A percentile compares a stretch with the other conserved stretches of the same genome.
These are phyloP conservation scores for Retiboletus flavoniger DNA, from an alignment of 1,284 basidiomycete species.

Conservation along the genomic window DNA sequence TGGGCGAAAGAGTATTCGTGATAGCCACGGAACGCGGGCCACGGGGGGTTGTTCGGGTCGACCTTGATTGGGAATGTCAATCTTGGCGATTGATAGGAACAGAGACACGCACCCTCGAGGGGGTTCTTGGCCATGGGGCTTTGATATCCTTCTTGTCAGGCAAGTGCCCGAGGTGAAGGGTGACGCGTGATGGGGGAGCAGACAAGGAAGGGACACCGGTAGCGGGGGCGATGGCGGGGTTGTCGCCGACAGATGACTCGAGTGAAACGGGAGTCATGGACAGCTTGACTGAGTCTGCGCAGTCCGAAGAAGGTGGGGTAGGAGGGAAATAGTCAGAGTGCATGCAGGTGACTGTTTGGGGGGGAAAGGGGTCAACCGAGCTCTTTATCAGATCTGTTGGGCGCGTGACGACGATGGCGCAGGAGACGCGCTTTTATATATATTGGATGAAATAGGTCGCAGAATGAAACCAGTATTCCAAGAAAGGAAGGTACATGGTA, in stretches of 20 bases:
- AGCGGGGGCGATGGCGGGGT: not conserved
- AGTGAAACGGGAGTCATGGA: conserved; percentile 8
- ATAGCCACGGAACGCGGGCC: conserved; percentile 94
- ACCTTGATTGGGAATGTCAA: conserved; percentile 42
- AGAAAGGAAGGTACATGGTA: conserved; percentile 32
- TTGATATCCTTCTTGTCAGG: conserved; percentile 69
- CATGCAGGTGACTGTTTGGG: conserved; percentile 13
- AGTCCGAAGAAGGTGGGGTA: conserved; percentile 18
- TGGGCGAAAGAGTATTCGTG: conserved; percentile 96
- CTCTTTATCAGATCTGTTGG: conserved; percentile 18
- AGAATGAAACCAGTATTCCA: conserved; percentile 13
- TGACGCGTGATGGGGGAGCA: conserved; percentile 53
- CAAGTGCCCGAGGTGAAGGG: conserved; percentile 67
- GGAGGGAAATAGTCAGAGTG: conserved; percentile 29
- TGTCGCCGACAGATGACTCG: not conserved
- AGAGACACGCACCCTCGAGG: conserved; percentile 53
- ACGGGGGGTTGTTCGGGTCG: conserved; percentile 94
- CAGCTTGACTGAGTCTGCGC: not conserved
- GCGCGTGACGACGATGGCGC: not conserved
- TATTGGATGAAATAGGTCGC: conserved; percentile 19
- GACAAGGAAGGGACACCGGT: conserved; percentile 30
- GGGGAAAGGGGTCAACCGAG: not conserved
- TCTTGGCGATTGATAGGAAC: not conserved
- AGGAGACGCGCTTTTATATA: conserved; percentile 22
- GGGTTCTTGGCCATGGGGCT: conserved; percentile 68